Conservation (phyloP, 768 basidiomycete genomes). For the Amanita pallidorosea region DNA sequence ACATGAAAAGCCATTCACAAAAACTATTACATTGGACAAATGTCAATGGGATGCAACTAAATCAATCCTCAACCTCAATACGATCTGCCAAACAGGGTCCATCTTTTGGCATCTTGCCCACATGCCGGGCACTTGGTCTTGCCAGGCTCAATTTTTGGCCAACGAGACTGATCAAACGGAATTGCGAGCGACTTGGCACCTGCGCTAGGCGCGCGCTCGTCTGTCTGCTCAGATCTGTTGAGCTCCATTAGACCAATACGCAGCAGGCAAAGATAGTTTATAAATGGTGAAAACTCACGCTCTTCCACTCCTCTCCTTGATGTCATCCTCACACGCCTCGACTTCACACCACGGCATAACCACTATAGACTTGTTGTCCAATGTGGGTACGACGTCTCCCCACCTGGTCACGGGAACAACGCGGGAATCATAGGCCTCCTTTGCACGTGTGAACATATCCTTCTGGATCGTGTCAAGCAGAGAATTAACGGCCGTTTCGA, state of each 20-base stretch:
- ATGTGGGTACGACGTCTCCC: constrained; percentile 86
- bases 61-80: constrained; percentile 32
- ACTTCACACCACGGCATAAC: constrained; percentile 96
- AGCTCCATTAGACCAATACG: constrained; percentile 7
- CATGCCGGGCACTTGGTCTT: constrained; percentile 89
- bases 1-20: too few relatives aligned
- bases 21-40: too few relatives aligned
- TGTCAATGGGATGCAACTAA: too few relatives aligned
- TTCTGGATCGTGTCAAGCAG: constrained; percentile 81
- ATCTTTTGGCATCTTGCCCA: constrained; percentile 80
- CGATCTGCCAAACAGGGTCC: constrained; percentile 94
- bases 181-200: constrained; percentile 96
- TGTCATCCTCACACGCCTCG: constrained; percentile 91
- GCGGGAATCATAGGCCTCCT: constrained; percentile 57
- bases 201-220: constrained; percentile 93
- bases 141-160: constrained; percentile 69
- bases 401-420: constrained; percentile 71
- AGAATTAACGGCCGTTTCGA: constrained; percentile 36
- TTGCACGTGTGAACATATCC: constrained; percentile 80
- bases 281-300: constrained; percentile 41
- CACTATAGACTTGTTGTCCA: constrained; percentile 81
- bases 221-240: constrained; percentile 70
- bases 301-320: constrained; percentile 87
- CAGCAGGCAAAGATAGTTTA: constrained; percentile 3
- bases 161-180: constrained; percentile 86